A percentile compares a stretch with the other conserved stretches of the same genome.
phyloP scores from a whole-genome alignment of 2,329 filamentous ascomycete species.

The Colletotrichum tabaci region DNA sequence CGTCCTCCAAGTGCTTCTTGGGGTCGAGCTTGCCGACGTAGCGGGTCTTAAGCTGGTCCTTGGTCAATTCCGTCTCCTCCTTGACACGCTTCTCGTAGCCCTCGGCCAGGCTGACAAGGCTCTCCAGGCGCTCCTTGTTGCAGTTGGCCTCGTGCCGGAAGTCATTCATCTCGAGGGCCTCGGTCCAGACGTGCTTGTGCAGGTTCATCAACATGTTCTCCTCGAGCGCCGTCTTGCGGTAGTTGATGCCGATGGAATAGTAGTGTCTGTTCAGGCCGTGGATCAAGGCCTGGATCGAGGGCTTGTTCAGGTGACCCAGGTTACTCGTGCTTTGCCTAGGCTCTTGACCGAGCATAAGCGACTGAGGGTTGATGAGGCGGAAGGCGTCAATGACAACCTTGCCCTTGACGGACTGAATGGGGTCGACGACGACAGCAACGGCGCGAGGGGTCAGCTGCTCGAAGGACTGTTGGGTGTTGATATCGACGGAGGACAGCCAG shows the following conservation, averaged over 20 bases:
- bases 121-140: constrained; percentile 90
- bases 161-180: constrained; percentile 96
- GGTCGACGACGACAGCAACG: constrained; percentile 97
- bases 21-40: constrained; percentile 99
- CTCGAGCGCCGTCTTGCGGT: constrained; percentile 95
- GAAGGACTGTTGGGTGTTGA: constrained; percentile 99
- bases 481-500: constrained; percentile 99
- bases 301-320: constrained; percentile 97
- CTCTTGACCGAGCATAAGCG: constrained; percentile 97
- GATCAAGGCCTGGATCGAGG: constrained; percentile 98
- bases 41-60: constrained; percentile 98
- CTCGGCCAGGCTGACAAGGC: constrained; percentile 90
- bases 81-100: constrained; percentile 99
- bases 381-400: constrained; percentile 99
- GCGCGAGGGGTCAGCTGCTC: constrained; percentile 97
- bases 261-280: constrained; percentile 99
- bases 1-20: constrained; percentile 98
- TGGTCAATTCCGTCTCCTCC: constrained; percentile 96
- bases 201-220: constrained; percentile 99
- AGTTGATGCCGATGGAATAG: constrained; percentile 99
- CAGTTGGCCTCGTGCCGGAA: constrained; percentile 87
- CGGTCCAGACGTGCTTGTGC: constrained; percentile 99
- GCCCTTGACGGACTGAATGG: constrained; percentile 99
- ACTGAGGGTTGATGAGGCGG: constrained; percentile 97
- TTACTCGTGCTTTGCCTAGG: constrained; percentile 98